Evolutionary conservation across 768 basidiomycete species (phyloP).

Genomic region (Auricularia auricula-judae): DNA sequence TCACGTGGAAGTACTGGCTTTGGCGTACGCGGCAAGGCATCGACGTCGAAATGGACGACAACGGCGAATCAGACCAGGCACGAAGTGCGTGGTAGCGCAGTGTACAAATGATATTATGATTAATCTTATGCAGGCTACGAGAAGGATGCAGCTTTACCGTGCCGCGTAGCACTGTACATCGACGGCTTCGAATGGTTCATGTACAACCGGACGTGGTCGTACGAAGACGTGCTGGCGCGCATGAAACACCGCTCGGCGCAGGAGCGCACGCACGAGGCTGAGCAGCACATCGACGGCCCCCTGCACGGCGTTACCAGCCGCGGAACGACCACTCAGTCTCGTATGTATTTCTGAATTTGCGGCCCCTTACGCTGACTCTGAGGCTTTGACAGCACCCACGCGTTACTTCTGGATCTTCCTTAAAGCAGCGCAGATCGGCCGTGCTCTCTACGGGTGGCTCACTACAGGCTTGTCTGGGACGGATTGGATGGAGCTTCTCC

Average conservation of each 20-base stretch:
- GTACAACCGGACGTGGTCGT: slow-evolving; percentile 83
- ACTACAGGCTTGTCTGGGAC: slow-evolving; percentile 55
- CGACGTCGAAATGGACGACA: slow-evolving; percentile 37
- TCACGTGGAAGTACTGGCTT: slow-evolving; percentile 94
- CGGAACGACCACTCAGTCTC: not conserved
- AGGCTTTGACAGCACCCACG: not conserved
- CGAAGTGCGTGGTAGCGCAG: slow-evolving; percentile 22
- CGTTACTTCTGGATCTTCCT: not conserved
- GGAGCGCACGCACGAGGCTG: slow-evolving; percentile 7
- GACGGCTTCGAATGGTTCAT: slow-evolving; percentile 90
- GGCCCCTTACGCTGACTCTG: too few species aligned
- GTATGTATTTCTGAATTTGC: too few species aligned
- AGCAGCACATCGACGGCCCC: not conserved
- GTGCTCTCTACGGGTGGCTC: slow-evolving; percentile 27
- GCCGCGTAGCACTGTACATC: slow-evolving; percentile 68
- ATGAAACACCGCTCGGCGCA: slow-evolving; percentile 41
- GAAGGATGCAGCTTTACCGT: slow-evolving; percentile 37
- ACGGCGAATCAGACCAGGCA: slow-evolving; percentile 37
- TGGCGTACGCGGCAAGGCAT: slow-evolving; percentile 67
- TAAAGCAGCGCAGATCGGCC: not conserved
- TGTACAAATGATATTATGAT: not conserved
- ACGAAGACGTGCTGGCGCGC: slow-evolving; percentile 74
- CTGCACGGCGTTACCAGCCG: not conserved
- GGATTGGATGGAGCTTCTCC: slow-evolving; percentile 76
- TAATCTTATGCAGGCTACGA: slow-evolving; percentile 5